Evolutionary conservation across 2,329 filamentous ascomycete species (phyloP).

Genomic region (Fusarium coffeatum): DNA sequence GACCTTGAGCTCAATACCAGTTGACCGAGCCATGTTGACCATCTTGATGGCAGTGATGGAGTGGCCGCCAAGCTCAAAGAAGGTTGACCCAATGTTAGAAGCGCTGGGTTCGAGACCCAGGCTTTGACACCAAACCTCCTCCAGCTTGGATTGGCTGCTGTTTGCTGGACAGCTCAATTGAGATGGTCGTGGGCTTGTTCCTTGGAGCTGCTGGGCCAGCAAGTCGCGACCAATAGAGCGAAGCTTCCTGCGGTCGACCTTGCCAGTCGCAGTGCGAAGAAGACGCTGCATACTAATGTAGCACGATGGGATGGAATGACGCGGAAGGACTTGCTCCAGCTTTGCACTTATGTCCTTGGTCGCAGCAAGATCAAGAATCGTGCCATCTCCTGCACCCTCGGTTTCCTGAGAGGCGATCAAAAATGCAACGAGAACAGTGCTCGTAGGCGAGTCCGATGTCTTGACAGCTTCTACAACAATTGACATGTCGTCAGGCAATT

Average conservation of each 20-base stretch:
- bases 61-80: conserved; percentile 9
- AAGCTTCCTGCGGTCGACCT: not conserved
- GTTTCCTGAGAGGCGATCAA: not conserved
- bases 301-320: not conserved
- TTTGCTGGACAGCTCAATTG: not conserved
- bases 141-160: not conserved
- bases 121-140: not conserved
- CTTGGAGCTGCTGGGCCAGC: fast-evolving
- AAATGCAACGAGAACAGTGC: not conserved
- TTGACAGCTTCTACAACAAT: conserved; percentile 12
- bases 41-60: conserved; percentile 22
- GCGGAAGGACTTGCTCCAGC: not conserved
- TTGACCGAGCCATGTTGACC: conserved; percentile 12
- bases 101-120: not conserved
- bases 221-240: not conserved
- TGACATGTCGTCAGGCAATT: not conserved
- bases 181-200: not conserved
- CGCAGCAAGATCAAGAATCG: not conserved
- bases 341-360: not conserved
- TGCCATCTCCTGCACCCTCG: fast-evolving
- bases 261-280: conserved; percentile 9
- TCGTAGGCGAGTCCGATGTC: fast-evolving
- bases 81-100: not conserved
- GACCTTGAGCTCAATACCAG: not conserved
- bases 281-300: not conserved